A percentile compares a stretch with the other conserved stretches of the same genome.
phyloP scores from a whole-genome alignment of 768 basidiomycete genomes.

The Russula sp. region DNA sequence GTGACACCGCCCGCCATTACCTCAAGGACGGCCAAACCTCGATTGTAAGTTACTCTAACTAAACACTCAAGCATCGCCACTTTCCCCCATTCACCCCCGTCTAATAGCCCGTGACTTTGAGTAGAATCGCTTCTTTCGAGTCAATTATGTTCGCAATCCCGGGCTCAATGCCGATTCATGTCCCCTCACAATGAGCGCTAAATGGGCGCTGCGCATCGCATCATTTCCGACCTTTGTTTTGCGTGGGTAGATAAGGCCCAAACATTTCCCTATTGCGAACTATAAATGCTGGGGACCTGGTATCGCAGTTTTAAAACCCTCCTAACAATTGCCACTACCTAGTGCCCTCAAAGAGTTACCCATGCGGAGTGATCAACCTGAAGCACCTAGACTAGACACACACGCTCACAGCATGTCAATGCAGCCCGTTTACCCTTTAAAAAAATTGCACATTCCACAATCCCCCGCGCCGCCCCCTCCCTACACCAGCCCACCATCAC shows the following conservation, averaged over 20 bases:
- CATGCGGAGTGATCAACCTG: background rate
- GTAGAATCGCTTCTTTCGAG: background rate
- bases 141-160: background rate
- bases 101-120: background rate
- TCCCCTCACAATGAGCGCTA: background rate
- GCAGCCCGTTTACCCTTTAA: background rate
- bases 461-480: constrained; percentile 8
- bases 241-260: constrained; percentile 2
- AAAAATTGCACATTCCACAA: background rate
- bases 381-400: background rate
- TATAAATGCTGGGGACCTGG: background rate
- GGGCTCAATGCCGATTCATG: background rate
- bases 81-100: background rate
- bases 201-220: background rate
- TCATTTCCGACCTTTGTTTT: background rate
- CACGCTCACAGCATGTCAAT: background rate
- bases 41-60: background rate
- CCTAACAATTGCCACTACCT: background rate
- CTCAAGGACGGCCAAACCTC: background rate
- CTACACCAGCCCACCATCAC: background rate
- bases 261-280: background rate
- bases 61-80: background rate
- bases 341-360: background rate
- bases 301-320: background rate
- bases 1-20: background rate